Evolutionary conservation across 2,329 filamentous ascomycete species (phyloP).

Genomic region (Colletotrichum caudatum): DNA sequence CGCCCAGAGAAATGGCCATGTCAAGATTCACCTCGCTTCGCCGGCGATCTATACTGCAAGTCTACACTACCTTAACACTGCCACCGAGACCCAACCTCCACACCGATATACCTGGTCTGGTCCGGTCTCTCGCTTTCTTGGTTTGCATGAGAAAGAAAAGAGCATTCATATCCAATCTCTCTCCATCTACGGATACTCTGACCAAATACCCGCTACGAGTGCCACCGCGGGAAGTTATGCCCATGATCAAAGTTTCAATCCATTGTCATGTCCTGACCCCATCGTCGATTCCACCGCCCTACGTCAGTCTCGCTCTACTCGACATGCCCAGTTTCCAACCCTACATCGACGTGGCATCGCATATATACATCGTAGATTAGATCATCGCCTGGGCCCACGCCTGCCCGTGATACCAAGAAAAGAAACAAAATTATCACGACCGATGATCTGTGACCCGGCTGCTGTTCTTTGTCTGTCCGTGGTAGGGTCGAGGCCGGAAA

Average conservation of each 20-base stretch:
- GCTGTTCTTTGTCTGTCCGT: background rate
- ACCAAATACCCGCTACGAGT: background rate
- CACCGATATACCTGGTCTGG: background rate
- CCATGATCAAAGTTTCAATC: conserved; percentile 17
- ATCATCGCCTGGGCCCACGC: conserved; percentile 10
- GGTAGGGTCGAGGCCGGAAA: background rate
- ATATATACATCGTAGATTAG: conserved; percentile 14
- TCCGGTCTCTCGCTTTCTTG: background rate
- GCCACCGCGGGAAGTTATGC: conserved; percentile 1
- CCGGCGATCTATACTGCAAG: conserved; percentile 16
- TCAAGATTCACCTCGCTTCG: conserved; percentile 35
- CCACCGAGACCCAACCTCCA: conserved; percentile 33
- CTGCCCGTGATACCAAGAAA: conserved; percentile 14
- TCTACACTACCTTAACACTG: conserved; percentile 31
- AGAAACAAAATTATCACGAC: conserved; percentile 13
- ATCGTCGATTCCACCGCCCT: conserved; percentile 28
- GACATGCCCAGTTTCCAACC: conserved; percentile 21
- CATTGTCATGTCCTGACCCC: conserved; percentile 3
- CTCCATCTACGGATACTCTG: background rate
- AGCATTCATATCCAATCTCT: background rate
- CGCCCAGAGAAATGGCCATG: conserved; percentile 30
- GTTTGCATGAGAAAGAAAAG: background rate
- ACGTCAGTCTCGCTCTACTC: conserved; percentile 17
- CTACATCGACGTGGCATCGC: conserved; percentile 21
- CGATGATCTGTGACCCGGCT: conserved; percentile 8